Conservation (phyloP, 1,284 basidiomycete genomes). For the Apiotrichum gamsii region DNA sequence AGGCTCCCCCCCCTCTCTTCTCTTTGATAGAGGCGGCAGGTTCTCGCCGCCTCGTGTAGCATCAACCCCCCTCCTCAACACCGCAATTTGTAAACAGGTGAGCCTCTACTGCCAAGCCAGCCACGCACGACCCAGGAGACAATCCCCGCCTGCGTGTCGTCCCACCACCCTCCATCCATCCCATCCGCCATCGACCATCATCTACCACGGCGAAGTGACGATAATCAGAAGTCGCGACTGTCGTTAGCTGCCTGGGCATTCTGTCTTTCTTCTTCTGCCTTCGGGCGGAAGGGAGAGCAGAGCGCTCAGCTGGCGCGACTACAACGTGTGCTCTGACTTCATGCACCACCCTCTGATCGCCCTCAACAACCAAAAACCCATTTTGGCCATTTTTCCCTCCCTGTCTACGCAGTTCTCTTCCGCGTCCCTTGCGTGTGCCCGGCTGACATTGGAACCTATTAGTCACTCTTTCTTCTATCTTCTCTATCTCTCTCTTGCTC, state of each 20-base stretch:
- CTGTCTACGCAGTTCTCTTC: background rate
- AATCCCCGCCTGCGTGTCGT: background rate
- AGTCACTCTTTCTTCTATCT: too few species aligned
- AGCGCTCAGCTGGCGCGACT: constrained; percentile 3
- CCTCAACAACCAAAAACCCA: background rate
- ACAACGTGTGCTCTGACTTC: constrained; percentile 36
- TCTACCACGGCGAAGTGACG: constrained; percentile 31
- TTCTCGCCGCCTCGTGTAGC: constrained; percentile 2
- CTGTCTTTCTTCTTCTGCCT: constrained; percentile 1
- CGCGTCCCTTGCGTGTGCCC: background rate
- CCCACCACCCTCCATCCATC: background rate
- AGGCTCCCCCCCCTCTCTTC: background rate
- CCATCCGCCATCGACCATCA: background rate
- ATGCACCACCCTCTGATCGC: constrained; percentile 42
- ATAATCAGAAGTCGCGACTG: constrained; percentile 36
- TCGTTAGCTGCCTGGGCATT: constrained; percentile 1
- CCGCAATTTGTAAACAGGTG: background rate
- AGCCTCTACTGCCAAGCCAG: background rate
- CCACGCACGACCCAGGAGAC: background rate
- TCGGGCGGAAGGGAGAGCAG: background rate
- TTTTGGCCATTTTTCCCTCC: background rate
- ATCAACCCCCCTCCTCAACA: background rate
- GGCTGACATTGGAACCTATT: background rate
- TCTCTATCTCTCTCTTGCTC: background rate
- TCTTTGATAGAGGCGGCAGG: constrained; percentile 5